phyloP scores from a whole-genome alignment of 768 basidiomycete species.

The Clavaria fumosa region DNA sequence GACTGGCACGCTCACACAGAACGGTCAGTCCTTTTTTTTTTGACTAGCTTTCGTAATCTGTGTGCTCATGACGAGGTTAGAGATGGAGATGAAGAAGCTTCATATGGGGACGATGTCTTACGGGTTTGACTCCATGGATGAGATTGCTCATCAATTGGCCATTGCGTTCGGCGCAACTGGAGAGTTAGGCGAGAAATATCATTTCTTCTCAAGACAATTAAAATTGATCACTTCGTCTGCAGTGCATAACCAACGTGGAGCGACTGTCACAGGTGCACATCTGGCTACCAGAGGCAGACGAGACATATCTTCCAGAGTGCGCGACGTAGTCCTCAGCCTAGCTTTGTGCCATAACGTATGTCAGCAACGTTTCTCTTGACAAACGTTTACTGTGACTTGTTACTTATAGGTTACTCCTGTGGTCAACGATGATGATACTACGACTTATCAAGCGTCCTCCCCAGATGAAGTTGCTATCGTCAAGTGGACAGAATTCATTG shows the following conservation, averaged over 20 bases:
- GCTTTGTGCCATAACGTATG: conserved; percentile 92
- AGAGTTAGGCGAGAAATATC: conserved; percentile 31
- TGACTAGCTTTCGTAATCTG: not conserved
- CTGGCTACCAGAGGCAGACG: conserved; percentile 76
- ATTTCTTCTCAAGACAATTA: not conserved
- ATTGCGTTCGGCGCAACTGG: conserved; percentile 59
- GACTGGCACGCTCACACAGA: conserved; percentile 95
- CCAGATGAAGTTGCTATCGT: conserved; percentile 99
- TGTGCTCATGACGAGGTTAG: conserved; percentile 23
- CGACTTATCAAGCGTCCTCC: conserved; percentile 97
- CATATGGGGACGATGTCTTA: conserved; percentile 99
- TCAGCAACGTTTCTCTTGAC: conserved; percentile 7
- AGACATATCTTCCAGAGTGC: conserved; percentile 89
- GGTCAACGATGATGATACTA: conserved; percentile 80
- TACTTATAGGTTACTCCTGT: conserved; percentile 78
- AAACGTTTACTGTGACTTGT: conserved; percentile 1
- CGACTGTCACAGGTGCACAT: conserved; percentile 59
- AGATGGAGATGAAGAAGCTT: conserved; percentile 99
- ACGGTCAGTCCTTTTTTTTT: conserved; percentile 41
- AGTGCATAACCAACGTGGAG: conserved; percentile 35
- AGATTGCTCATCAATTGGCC: conserved; percentile 84
- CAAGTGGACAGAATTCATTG: conserved; percentile 91
- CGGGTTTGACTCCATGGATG: conserved; percentile 97
- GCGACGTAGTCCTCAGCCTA: conserved; percentile 84
- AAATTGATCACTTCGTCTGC: conserved; percentile 1